Evolutionary conservation across 2,329 filamentous ascomycete species (phyloP), one percentile per base, ranked within the genome.

Genomic region (Hortaea sp.): DNA sequence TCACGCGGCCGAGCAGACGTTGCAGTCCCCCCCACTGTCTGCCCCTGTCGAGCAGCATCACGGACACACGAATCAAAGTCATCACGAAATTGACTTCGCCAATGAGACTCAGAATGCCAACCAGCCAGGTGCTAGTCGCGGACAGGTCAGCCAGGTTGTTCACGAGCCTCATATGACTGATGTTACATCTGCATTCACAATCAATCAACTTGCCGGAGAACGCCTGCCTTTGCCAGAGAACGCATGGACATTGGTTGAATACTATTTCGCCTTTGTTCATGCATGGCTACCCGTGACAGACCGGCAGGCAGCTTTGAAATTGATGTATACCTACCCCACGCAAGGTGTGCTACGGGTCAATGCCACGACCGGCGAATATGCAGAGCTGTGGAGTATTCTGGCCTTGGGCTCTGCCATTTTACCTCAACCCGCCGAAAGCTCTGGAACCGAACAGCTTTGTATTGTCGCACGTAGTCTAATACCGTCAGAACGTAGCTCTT

Each of bases 241-340:
- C 56, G 77, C 73, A 58, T 80, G 72, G 68, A 69, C 74, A 2
- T 70, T 88, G 4, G 66, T 88, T 35, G 82, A 88, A 53, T 73
- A 84, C 4, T 88, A 87, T 60, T 84, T 86, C 49, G 77, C 82
- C 1, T 86, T 85, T 55, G 85, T 81, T 0, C 82, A 88, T 60
- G 79, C 76, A 44, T 89, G 85, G 85, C 72, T 89, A 28, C 85
- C 85, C 0, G 79, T 89, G 28, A 69, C 83, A 7, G 81, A 87
- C 52, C 83, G 81, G 51, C 76, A 82, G 42, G 73, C 75, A 38
- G 67, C 85, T 4, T 67, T 82, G 29, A 74, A 74, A 28, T 66
- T 72, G 3, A 75, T 73, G n/a, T 79, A 79, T 55, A 67, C 71
- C 5, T 78, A 77, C 55, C 70, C 72, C 40, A 42, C 71, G 55